phyloP scores from a whole-genome alignment of 129 eudicot species.

The Chrysanthemum lavandulifolium region DNA sequence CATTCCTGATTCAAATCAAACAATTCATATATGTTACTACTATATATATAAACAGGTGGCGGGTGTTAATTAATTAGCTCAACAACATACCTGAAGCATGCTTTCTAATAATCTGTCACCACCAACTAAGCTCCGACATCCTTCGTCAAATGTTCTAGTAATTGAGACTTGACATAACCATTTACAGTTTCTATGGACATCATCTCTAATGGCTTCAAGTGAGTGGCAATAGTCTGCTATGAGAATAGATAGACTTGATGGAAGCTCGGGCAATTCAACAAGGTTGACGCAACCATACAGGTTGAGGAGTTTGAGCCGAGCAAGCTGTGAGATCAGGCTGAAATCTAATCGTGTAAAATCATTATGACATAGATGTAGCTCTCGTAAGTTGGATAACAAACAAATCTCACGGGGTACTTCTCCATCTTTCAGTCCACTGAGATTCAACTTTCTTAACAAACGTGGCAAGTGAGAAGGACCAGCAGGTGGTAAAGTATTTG shows the following conservation, averaged over 20 bases:
- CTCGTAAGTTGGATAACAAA: not conserved
- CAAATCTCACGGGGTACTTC: not conserved
- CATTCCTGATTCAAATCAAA: too few relatives aligned
- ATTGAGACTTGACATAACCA: not conserved
- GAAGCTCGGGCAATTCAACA: conserved; percentile 1
- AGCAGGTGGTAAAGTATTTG: not conserved
- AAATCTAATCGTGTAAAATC: not conserved
- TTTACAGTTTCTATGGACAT: not conserved
- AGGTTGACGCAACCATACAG: not conserved
- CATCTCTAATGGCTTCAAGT: not conserved
- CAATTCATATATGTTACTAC: too few relatives aligned
- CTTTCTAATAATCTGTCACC: not conserved
- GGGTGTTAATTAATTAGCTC: too few relatives aligned
- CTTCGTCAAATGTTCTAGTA: not conserved
- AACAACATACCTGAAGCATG: not conserved
- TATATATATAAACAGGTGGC: too few relatives aligned
- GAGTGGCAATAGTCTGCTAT: not conserved
- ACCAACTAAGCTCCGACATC: not conserved
- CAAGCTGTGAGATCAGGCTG: not conserved
- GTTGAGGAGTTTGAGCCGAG: too few relatives aligned
- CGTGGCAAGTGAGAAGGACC: not conserved
- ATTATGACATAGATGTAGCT: not conserved
- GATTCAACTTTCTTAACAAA: not conserved
- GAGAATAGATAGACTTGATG: not conserved
- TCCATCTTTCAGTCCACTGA: not conserved